These are phyloP conservation scores for Pseudogymnoascus sp. DNA, from an alignment of 2,329 filamentous ascomycete genomes.

Conservation along the genomic window DNA sequence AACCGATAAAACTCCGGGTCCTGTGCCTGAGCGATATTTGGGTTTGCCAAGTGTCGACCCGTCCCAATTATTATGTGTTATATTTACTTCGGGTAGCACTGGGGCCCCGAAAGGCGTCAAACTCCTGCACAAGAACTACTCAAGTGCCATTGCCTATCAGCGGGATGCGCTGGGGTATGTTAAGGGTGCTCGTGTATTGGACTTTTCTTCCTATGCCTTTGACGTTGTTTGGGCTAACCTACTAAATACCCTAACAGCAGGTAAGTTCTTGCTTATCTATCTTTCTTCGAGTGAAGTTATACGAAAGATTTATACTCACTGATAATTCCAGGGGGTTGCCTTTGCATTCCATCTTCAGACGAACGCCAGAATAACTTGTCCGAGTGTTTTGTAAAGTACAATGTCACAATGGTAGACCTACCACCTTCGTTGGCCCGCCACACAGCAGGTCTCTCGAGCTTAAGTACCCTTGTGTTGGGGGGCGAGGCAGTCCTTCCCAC, in stretches of 20 bases:
- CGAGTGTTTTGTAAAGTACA: conserved; percentile 11
- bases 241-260: conserved; percentile 11
- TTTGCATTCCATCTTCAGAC: conserved; percentile 17
- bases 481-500: conserved; percentile 11
- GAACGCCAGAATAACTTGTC: conserved; percentile 14
- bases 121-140: conserved; percentile 6
- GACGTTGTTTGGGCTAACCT: conserved; percentile 15
- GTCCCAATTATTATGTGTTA: not conserved
- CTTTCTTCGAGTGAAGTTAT: not conserved
- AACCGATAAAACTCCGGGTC: not conserved
- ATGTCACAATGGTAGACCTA: conserved; percentile 14
- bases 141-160: not conserved
- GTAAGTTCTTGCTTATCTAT: not conserved
- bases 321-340: conserved; percentile 8
- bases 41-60: not conserved
- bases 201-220: conserved; percentile 14
- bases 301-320: not conserved
- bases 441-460: conserved; percentile 11
- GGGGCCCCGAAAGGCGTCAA: conserved; percentile 14
- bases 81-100: conserved; percentile 14
- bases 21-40: not conserved
- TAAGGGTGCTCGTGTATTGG: conserved; percentile 3
- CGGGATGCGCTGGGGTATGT: not conserved
- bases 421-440: conserved; percentile 13
- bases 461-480: conserved; percentile 13